These are phyloP conservation scores for Cordyceps tenuipes DNA, from an alignment of 2,329 filamentous ascomycete species.

Conservation along the genomic window DNA sequence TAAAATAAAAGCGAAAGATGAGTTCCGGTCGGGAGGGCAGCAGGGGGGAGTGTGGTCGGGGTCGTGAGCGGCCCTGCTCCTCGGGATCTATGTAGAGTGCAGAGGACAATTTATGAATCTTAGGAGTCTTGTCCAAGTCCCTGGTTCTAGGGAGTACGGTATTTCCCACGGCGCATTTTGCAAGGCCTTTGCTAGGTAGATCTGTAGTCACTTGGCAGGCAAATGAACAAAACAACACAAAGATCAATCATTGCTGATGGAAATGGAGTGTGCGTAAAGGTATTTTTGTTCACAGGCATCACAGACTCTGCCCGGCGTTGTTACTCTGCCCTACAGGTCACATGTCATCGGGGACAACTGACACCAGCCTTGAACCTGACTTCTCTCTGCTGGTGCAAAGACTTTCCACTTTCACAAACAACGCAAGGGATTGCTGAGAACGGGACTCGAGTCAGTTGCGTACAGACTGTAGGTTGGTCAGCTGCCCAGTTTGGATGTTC, in stretches of 20 bases:
- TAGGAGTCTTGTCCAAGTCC: not conserved
- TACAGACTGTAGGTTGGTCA: no score
- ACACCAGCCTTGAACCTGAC: no score
- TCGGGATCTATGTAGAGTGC: constrained; percentile 6
- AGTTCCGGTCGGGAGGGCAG: not conserved
- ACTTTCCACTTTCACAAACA: no score
- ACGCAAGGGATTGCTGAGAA: no score
- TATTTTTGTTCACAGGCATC: not conserved
- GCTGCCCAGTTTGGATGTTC: no score
- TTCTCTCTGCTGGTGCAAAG: no score
- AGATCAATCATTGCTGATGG: not conserved
- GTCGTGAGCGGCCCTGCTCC: not conserved
- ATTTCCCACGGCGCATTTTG: constrained; percentile 11
- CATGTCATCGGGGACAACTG: no score
- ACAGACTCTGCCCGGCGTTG: no score
- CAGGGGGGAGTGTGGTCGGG: not conserved
- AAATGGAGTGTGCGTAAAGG: not conserved
- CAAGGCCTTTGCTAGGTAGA: constrained; percentile 11
- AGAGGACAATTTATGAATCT: constrained; percentile 2
- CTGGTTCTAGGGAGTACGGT: not conserved
- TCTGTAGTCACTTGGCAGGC: constrained; percentile 6
- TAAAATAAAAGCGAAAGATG: not conserved
- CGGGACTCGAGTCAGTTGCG: no score
- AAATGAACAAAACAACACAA: constrained; percentile 9
- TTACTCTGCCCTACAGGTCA: no score